These are phyloP conservation scores for Fagopyrum homotropicum DNA, from an alignment of 148 eudicot genomes.

Conservation along the genomic window DNA sequence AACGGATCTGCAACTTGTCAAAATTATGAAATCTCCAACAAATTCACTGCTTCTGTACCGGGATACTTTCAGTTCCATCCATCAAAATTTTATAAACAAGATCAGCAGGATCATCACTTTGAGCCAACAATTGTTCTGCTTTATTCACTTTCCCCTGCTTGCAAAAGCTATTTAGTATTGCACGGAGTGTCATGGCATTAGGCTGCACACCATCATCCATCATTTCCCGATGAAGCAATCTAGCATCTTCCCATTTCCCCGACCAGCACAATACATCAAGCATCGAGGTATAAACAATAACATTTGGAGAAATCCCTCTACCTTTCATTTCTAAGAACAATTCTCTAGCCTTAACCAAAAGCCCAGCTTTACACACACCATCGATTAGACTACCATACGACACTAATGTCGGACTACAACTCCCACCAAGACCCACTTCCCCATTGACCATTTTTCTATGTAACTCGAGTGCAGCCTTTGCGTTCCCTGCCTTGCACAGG, in stretches of 20 bases:
- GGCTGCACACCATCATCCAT: slow-evolving; percentile 15
- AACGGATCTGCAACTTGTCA: background rate
- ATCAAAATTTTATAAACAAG: slow-evolving; percentile 2
- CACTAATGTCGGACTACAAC: slow-evolving; percentile 12
- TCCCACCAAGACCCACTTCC: background rate
- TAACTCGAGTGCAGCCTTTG: slow-evolving; percentile 20
- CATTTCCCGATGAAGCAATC: slow-evolving; percentile 18
- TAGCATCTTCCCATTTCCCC: slow-evolving; percentile 25
- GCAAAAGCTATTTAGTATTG: background rate
- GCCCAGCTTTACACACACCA: slow-evolving; percentile 26
- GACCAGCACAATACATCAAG: slow-evolving; percentile 24
- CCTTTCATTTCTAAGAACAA: slow-evolving; percentile 25
- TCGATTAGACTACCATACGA: slow-evolving; percentile 21
- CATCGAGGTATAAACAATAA: slow-evolving; percentile 24
- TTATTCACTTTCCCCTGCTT: background rate
- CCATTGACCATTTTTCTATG: slow-evolving; percentile 19
- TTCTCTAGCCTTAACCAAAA: slow-evolving; percentile 20
- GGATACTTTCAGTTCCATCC: background rate
- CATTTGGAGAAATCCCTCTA: slow-evolving; percentile 19
- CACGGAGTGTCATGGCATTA: slow-evolving; percentile 8
- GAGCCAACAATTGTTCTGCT: background rate
- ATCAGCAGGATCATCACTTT: slow-evolving; percentile 15
- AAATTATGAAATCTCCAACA: background rate
- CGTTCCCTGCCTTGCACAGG: slow-evolving; percentile 21
- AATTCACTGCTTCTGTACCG: background rate